Evolutionary conservation across 1,284 basidiomycete species (phyloP), one percentile per base, ranked within the genome.

Genomic region (Apiotrichum montevideense): DNA sequence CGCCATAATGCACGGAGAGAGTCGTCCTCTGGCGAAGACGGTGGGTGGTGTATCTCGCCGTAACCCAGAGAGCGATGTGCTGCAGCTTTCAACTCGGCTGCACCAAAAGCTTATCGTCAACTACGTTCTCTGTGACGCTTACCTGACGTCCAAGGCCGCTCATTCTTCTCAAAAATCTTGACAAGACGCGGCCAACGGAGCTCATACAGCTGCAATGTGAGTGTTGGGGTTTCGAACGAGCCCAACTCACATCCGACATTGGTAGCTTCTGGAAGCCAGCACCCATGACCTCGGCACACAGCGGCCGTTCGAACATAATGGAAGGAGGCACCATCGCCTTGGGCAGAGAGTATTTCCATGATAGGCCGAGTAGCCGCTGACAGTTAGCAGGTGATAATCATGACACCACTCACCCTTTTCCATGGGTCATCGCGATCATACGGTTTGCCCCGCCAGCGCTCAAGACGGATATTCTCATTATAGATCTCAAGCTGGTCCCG

Each of bases 181-280:
- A 80, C 78, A 32, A 91, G 79, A 45, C 90, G 80, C 0, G 90
- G 88, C 73, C 88, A 93, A 5, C 90, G 85, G 3, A 91, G 78
- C 66, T 88, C 88, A 66, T 91, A 92, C 61, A 85, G 80, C 87
- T 90, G 64, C 11, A 2, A 35, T 4, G 41, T 13, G 8, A 69
- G 21, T 21, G 21, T 21, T 21, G 21, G 21, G 21, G 21, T 21
- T 21, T 21, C 21, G 21, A 21, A 21, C 21, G 21, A 21, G 21
- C 21, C 21, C 21, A 29, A 29, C 80, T 55, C 54, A 88, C 88
- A 61, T 80, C 77, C 63, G 80, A 82, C 33, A 77, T 65, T 0
- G 78, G 77, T 9, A 83, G 74, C 67, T 86, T 87, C 42, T 85
- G 86, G 68, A 91, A 93, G 0, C 89, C 86, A 1, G 87, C 89